Conservation (phyloP, 2,329 filamentous ascomycete genomes). For the Aspergillus quadricinctus region DNA sequence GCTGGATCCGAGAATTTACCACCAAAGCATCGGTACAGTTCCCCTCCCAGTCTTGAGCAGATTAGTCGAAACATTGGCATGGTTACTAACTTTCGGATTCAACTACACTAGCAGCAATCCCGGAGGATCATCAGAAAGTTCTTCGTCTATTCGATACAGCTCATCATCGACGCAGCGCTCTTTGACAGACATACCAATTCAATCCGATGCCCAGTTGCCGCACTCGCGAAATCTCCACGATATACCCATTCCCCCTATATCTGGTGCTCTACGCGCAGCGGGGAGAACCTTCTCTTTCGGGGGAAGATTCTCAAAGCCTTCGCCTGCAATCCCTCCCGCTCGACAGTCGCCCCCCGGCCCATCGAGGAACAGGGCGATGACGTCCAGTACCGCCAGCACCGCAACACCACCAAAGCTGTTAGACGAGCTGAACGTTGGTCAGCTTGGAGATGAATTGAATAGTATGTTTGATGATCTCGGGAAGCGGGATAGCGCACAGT, state of each 20-base stretch:
- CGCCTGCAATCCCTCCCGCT: slow-evolving; percentile 18
- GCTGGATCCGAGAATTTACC: slow-evolving; percentile 29
- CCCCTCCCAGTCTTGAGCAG: slow-evolving; percentile 7
- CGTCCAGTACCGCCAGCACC: slow-evolving; percentile 49
- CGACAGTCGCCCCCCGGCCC: slow-evolving; percentile 22
- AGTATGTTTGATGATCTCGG: slow-evolving; percentile 50
- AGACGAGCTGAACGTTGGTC: slow-evolving; percentile 42
- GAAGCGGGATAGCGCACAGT: slow-evolving; percentile 26
- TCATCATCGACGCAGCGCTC: slow-evolving; percentile 54
- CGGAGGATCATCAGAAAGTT: slow-evolving; percentile 42
- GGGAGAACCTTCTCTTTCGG: slow-evolving; percentile 53
- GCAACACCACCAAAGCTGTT: slow-evolving; percentile 49
- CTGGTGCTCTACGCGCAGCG: slow-evolving; percentile 43
- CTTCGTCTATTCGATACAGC: slow-evolving; percentile 50
- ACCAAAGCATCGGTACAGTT: slow-evolving; percentile 35
- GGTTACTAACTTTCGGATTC: slow-evolving; percentile 17
- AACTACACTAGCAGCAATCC: slow-evolving; percentile 45
- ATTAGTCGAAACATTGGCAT: not conserved
- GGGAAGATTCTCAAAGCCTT: slow-evolving; percentile 35
- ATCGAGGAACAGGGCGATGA: slow-evolving; percentile 46
- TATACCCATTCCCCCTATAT: slow-evolving; percentile 39
- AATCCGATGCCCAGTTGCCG: slow-evolving; percentile 35
- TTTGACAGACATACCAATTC: slow-evolving; percentile 45
- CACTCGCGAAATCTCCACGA: slow-evolving; percentile 38
- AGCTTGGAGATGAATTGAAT: slow-evolving; percentile 44